Evolutionary conservation across 805 yeast genomes (phyloP).

Genomic region (Zygosaccharomyces rouxii): DNA sequence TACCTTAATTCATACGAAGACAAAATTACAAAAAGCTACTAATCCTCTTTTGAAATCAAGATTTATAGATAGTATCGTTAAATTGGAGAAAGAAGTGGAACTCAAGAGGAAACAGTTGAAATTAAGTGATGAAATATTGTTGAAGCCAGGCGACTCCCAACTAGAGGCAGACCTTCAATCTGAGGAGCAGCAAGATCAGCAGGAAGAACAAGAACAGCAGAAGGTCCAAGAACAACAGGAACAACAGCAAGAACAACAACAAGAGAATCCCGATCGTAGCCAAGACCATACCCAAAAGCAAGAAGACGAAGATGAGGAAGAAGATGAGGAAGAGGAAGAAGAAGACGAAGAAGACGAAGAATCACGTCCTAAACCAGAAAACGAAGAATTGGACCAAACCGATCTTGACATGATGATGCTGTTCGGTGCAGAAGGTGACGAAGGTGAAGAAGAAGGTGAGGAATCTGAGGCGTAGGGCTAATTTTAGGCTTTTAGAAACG

Average conservation of each 20-base stretch:
- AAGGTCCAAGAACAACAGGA: constrained; percentile 30
- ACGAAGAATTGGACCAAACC: constrained; percentile 34
- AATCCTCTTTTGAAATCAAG: constrained; percentile 85
- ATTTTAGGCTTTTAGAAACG: neutral
- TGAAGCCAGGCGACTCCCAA: constrained; percentile 14
- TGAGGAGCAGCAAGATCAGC: constrained; percentile 24
- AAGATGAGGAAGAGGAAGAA: constrained; percentile 26
- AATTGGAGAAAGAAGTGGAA: constrained; percentile 77
- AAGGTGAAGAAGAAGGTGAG: constrained; percentile 10
- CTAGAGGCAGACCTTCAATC: constrained; percentile 21
- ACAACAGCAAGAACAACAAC: constrained; percentile 33
- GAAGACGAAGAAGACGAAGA: constrained; percentile 31
- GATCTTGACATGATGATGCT: constrained; percentile 37
- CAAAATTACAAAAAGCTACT: constrained; percentile 64
- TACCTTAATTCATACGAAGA: constrained; percentile 70
- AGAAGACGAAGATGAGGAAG: constrained; percentile 17
- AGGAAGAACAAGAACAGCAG: constrained; percentile 35
- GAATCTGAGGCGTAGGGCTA: neutral
- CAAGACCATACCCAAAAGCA: constrained; percentile 31
- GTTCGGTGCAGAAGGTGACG: constrained; percentile 37
- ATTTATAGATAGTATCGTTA: constrained; percentile 72
- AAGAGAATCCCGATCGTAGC: constrained; percentile 36
- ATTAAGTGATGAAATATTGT: constrained; percentile 32
- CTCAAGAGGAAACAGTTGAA: constrained; percentile 66
- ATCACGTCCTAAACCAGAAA: constrained; percentile 11